These are phyloP conservation scores for Ochromonas danica DNA, from an alignment of 108 stramenopile species.

Conservation along the genomic window DNA sequence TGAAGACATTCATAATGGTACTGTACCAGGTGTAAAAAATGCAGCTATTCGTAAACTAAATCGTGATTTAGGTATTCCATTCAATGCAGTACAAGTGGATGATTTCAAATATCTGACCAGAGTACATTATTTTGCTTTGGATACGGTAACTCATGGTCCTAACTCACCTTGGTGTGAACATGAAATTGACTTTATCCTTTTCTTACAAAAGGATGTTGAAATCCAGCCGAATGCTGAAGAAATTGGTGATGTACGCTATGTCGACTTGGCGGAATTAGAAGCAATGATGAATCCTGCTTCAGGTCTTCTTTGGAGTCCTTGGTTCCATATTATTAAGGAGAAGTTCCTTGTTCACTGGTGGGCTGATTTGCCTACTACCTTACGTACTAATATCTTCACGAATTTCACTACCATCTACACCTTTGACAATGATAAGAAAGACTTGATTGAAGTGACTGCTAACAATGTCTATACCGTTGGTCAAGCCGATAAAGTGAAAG, in stretches of 20 bases:
- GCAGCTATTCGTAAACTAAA: constrained; percentile 93
- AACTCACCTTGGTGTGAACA: constrained; percentile 95
- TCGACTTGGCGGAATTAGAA: constrained; percentile 45
- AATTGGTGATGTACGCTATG: constrained; percentile 46
- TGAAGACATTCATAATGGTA: constrained; percentile 41
- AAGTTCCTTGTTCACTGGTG: constrained; percentile 79
- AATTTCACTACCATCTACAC: constrained; percentile 70
- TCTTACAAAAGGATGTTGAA: constrained; percentile 44
- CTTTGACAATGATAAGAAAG: constrained; percentile 78
- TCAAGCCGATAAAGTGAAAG: neutral
- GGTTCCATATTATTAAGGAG: constrained; percentile 80
- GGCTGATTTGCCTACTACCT: constrained; percentile 70
- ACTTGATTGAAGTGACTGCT: constrained; percentile 73
- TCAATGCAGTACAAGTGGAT: constrained; percentile 59
- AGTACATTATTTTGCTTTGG: constrained; percentile 87
- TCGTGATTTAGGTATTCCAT: constrained; percentile 89
- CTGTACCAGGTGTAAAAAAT: constrained; percentile 74
- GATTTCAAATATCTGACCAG: constrained; percentile 93
- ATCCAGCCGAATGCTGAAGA: constrained; percentile 48
- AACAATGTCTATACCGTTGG: neutral
- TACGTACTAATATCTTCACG: constrained; percentile 68
- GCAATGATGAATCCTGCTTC: constrained; percentile 46
- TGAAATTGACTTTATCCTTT: constrained; percentile 96
- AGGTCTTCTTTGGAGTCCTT: constrained; percentile 72
- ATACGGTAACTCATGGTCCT: constrained; percentile 76